Base-by-base conservation (phyloP, 164 flowering plant genomes). In the Chimonanthus salicifolius region DNA sequence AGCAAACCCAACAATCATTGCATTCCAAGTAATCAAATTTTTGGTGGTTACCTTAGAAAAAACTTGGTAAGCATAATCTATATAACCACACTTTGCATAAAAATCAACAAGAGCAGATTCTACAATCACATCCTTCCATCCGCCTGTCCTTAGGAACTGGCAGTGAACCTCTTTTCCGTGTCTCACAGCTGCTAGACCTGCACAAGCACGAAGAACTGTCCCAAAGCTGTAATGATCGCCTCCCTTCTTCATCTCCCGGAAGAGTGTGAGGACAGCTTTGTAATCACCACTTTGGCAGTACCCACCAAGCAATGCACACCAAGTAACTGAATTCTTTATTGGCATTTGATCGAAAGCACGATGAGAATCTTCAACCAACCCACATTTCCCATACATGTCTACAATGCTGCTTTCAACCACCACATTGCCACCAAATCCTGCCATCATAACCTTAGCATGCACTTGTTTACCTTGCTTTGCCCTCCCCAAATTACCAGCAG, bases 321-420 rank as follows among this genome's bases (percentile, higher is more conserved):
- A 84, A 50, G 97, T 87, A 76, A 94, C 90, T 0, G 84, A 76
- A 82, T 91, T 94, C 80, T 79, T 92, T 45, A 10, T 71, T 0
- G 62, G 64, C 94, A 94, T 92, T 68, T 85, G 76, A 80, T 92
- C 90, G 77, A 92, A 92, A 46, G 89, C 89, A 51, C 72, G 72
- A 2, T 74, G 87, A 63, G 97, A 83, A 72, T 86, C 80, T 6
- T 48, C 69, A 48, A 87, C 74, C 6, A 73, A 71, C 21, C 92
- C 84, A 74, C 89, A 92, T 81, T 94, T 94, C 7, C 88, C 94
- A 80, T 92, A 94, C 98, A 94, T 94, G 78, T 94, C 97, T 8
- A 94, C 86, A 62, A 92, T 83, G 73, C 94, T 89, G 76, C 98
- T 92, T 78, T 85, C 90, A 47, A 89, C 91, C 63, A 92, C 83